A percentile compares a stretch with the other conserved stretches of the same genome.
Conservation (phyloP, 1,139 yeast species). For the Meyerozyma athensensis region DNA sequence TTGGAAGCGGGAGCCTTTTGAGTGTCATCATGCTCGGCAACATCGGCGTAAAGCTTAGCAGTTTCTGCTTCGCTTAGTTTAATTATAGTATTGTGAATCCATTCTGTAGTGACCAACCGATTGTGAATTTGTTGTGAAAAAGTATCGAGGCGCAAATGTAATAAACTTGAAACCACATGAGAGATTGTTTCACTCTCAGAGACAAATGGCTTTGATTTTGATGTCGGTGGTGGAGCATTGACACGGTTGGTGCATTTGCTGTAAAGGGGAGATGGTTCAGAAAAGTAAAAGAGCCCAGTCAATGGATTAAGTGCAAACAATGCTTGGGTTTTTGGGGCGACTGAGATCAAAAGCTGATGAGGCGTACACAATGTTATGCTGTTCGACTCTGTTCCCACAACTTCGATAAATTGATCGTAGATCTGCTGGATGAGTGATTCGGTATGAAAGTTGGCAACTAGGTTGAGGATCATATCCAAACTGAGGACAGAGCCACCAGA, state of each 20-base stretch:
- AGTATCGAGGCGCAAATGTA: constrained; percentile 49
- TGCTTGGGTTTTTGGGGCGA: constrained; percentile 33
- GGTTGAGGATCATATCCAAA: constrained; percentile 31
- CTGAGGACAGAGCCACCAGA: constrained; percentile 20
- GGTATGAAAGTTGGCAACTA: constrained; percentile 37
- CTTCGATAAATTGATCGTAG: background rate
- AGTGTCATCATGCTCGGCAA: constrained; percentile 8
- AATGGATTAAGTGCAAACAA: constrained; percentile 41
- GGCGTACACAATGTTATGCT: constrained; percentile 22
- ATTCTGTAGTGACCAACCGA: constrained; percentile 58
- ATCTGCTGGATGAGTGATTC: constrained; percentile 11
- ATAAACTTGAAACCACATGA: constrained; percentile 33
- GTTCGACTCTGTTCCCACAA: background rate
- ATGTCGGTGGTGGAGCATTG: constrained; percentile 22
- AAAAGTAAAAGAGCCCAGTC: constrained; percentile 42
- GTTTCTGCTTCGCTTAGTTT: constrained; percentile 39
- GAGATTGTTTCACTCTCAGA: constrained; percentile 30
- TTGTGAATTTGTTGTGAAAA: constrained; percentile 48
- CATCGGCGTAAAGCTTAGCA: constrained; percentile 19
- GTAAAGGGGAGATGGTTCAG: constrained; percentile 41
- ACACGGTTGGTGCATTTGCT: constrained; percentile 30
- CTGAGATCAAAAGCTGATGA: constrained; percentile 32
- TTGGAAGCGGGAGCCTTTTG: background rate
- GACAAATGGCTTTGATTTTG: constrained; percentile 17
- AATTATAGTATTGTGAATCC: constrained; percentile 59